A percentile compares a stretch with the other conserved stretches of the same genome.
phyloP scores from a whole-genome alignment of 2,329 filamentous ascomycete species.

The Talaromyces albobiverticillius region DNA sequence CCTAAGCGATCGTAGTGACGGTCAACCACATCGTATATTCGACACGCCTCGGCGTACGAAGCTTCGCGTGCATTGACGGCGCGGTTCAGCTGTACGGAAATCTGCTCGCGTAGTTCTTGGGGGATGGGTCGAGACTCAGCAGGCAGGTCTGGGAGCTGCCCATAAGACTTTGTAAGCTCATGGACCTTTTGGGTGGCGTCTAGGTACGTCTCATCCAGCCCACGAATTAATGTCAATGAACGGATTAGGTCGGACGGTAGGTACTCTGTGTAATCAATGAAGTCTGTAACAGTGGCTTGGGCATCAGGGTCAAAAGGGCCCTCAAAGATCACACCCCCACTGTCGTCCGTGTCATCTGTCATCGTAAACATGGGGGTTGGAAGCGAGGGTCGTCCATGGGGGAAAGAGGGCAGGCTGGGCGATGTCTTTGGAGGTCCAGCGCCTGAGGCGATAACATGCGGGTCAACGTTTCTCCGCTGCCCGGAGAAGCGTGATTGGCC shows the following conservation, averaged over 20 bases:
- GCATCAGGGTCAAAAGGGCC: conserved; percentile 60
- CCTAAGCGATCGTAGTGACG: conserved; percentile 57
- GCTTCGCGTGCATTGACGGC: conserved; percentile 57
- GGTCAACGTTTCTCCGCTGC: conserved; percentile 31
- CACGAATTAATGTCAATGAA: conserved; percentile 60
- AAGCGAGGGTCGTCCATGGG: background rate
- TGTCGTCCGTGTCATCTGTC: conserved; percentile 42
- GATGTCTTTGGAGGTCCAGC: conserved; percentile 1
- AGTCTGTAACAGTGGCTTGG: conserved; percentile 65
- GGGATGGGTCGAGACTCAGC: conserved; percentile 51
- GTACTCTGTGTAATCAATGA: conserved; percentile 68
- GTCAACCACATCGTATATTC: conserved; percentile 57
- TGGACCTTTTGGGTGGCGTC: conserved; percentile 40
- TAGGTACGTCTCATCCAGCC: conserved; percentile 45
- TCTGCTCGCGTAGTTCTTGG: conserved; percentile 51
- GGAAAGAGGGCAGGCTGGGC: background rate
- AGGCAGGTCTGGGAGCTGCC: conserved; percentile 50
- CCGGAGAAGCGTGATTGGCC: conserved; percentile 3
- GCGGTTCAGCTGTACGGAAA: conserved; percentile 55
- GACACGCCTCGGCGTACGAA: conserved; percentile 54
- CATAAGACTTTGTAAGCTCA: conserved; percentile 42
- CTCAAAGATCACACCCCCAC: conserved; percentile 44
- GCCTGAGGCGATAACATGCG: conserved; percentile 17
- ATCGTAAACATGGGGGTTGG: conserved; percentile 23
- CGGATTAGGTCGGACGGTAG: conserved; percentile 63